These are phyloP conservation scores for Xylariaceae sp. DNA, from an alignment of 2,329 filamentous ascomycete species.

Conservation along the genomic window DNA sequence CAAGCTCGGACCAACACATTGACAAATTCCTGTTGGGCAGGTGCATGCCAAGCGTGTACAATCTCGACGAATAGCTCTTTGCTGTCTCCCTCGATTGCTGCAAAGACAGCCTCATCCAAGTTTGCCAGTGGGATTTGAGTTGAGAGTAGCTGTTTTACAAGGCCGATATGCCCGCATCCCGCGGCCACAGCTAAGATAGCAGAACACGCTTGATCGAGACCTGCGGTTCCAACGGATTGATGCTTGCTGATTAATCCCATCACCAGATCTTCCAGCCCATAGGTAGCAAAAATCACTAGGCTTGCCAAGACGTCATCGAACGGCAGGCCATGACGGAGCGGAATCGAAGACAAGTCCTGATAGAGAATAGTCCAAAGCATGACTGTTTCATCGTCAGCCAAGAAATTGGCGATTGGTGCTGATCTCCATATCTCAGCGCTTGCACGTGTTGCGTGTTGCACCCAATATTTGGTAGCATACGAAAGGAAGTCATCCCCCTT, in stretches of 20 bases:
- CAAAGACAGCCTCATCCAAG: background rate
- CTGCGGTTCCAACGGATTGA: background rate
- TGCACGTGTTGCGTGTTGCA: background rate
- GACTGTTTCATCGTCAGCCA: background rate
- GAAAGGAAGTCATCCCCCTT: background rate
- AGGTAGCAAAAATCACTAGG: background rate
- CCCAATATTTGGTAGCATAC: conserved; percentile 5
- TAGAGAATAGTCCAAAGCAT: background rate
- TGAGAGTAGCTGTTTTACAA: background rate
- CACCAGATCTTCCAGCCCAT: background rate
- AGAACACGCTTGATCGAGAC: background rate
- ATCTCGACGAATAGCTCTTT: background rate
- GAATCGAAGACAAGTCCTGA: background rate
- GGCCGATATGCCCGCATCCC: background rate
- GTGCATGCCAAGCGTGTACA: background rate
- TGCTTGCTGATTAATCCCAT: background rate
- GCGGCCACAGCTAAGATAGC: background rate
- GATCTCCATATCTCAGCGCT: background rate
- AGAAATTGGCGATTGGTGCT: background rate
- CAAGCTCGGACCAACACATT: background rate
- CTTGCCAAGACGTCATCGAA: background rate
- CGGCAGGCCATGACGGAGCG: background rate
- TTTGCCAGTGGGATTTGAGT: background rate
- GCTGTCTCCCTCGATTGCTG: background rate
- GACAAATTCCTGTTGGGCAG: background rate